A percentile compares a stretch with the other conserved stretches of the same genome.
Conservation (phyloP, 2,329 filamentous ascomycete species). For the Colletotrichum falcatum region DNA sequence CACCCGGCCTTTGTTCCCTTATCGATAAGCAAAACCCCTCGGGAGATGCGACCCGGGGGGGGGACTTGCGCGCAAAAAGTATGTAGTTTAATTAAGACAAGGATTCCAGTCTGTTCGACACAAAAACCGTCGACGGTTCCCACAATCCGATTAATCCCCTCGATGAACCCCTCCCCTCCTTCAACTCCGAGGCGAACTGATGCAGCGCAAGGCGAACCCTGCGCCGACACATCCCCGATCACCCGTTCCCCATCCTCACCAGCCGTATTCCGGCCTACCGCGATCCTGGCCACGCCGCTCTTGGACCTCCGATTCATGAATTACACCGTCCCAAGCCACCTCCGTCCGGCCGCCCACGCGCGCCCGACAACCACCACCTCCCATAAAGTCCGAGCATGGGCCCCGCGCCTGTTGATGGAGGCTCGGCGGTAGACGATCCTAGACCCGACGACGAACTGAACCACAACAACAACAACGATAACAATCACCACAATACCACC, state of each 20-base stretch:
- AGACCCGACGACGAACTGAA: conserved; percentile 27
- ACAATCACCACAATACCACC: not conserved
- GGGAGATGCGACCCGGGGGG: conserved; percentile 21
- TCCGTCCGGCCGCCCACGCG: conserved; percentile 24
- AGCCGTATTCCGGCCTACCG: conserved; percentile 31
- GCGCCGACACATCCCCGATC: conserved; percentile 15
- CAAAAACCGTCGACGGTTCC: conserved; percentile 29
- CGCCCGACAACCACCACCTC: conserved; percentile 8
- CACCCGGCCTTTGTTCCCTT: conserved; percentile 5
- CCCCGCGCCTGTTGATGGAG: conserved; percentile 37
- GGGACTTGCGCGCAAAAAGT: conserved; percentile 11
- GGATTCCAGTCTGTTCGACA: conserved; percentile 28
- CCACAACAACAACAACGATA: conserved; percentile 3
- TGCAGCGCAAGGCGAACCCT: conserved; percentile 36
- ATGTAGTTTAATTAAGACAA: conserved; percentile 5
- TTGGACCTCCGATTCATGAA: conserved; percentile 34
- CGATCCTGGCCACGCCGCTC: conserved; percentile 26
- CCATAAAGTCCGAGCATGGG: conserved; percentile 40
- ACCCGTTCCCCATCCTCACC: conserved; percentile 25
- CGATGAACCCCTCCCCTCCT: conserved; percentile 25
- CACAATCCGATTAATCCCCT: conserved; percentile 36
- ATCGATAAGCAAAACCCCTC: conserved; percentile 30
- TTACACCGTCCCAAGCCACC: conserved; percentile 30
- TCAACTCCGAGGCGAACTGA: conserved; percentile 33
- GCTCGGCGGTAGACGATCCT: conserved; percentile 34